Base-by-base conservation (phyloP, 768 basidiomycete genomes). In the Suillus decipiens region DNA sequence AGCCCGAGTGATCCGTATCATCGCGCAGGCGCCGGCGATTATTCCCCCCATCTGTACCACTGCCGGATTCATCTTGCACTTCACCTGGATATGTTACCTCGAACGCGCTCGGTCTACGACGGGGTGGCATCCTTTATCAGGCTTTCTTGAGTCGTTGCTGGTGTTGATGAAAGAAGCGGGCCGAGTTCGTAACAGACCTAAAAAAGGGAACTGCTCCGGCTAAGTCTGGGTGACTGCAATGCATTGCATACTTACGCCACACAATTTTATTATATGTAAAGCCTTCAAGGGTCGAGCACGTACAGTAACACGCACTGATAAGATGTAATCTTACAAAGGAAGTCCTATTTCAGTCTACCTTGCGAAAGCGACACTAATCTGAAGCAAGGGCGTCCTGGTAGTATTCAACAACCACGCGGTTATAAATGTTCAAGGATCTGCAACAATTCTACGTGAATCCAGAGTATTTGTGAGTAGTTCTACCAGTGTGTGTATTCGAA, bases 71-170 rank as follows among this genome's bases (percentile, higher is more conserved):
- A 34, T 68, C 53, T 59, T 42, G 53, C 55, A 42, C 54, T 48
- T 63, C 65, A 14, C 75, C 78, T 1, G 80, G 79, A 63, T 84
- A 89, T 11, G 83, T 82, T 12, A 87, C 76, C 14, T 86, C 84
- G 48, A 81, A 83, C 2, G 89, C 87, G 5, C 75, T 81, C 0
- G 83, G 84, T 43, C 84, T 83, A 33, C 72, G 69, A 31, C 76
- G 77, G 34, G 73, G 78, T 24, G 76, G 67, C 79, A 80, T 81
- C n/a, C 39, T 56, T 24, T 37, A 37, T 56, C 33, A 2, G 15
- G 36, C 15, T 39, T 39, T 53, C 51, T n/a, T 24, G 55, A 41
- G 24, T 28, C 39, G 17, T 24, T 24, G 7, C 6, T 17, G 24
- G 24, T 28, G 37, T 41, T 56, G 7, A 19, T 54, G 34, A 54